Percentiles rank a stretch among this genome's conserved stretches.
These are phyloP conservation scores for Neurospora crassa DNA, from an alignment of 2,329 filamentous ascomycete species.

Conservation along the genomic window DNA sequence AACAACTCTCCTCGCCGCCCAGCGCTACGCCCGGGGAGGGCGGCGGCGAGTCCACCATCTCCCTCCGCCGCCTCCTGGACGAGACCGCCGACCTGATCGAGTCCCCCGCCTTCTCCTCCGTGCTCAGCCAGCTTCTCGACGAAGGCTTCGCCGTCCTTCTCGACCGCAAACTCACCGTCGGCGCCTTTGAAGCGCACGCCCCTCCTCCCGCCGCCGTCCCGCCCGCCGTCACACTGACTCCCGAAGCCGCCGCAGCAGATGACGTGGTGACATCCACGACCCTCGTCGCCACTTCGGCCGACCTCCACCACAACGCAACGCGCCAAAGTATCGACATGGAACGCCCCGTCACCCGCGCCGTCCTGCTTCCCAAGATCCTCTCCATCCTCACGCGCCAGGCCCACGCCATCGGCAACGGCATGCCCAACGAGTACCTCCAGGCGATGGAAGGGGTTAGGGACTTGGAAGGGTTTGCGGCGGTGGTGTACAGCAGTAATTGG, in stretches of 20 bases:
- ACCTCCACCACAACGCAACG: background rate
- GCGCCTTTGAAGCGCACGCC: slow-evolving; percentile 55
- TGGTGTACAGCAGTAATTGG: slow-evolving; percentile 83
- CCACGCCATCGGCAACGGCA: slow-evolving; percentile 74
- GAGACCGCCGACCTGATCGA: slow-evolving; percentile 95
- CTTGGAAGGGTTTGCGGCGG: slow-evolving; percentile 74
- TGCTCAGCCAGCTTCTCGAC: slow-evolving; percentile 79
- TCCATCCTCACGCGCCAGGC: slow-evolving; percentile 87
- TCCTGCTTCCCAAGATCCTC: slow-evolving; percentile 74
- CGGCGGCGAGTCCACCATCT: slow-evolving; percentile 32
- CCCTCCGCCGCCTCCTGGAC: slow-evolving; percentile 77
- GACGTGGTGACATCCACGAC: background rate
- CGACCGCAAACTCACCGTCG: slow-evolving; percentile 68
- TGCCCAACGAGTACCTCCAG: slow-evolving; percentile 60
- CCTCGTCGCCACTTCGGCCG: background rate
- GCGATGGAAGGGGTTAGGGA: slow-evolving; percentile 69
- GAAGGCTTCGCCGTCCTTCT: slow-evolving; percentile 77
- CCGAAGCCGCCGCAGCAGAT: slow-evolving; percentile 11
- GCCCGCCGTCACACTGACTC: slow-evolving; percentile 10
- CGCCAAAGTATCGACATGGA: slow-evolving; percentile 15
- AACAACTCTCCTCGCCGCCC: slow-evolving; percentile 27
- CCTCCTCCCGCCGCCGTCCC: slow-evolving; percentile 2
- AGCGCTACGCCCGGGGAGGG: slow-evolving; percentile 11
- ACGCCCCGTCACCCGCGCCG: slow-evolving; percentile 33
- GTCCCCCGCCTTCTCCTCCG: slow-evolving; percentile 80